Evolutionary conservation across 1,284 basidiomycete genomes (phyloP), one percentile per base, ranked within the genome.

Genomic region (Omphalotus olearius): DNA sequence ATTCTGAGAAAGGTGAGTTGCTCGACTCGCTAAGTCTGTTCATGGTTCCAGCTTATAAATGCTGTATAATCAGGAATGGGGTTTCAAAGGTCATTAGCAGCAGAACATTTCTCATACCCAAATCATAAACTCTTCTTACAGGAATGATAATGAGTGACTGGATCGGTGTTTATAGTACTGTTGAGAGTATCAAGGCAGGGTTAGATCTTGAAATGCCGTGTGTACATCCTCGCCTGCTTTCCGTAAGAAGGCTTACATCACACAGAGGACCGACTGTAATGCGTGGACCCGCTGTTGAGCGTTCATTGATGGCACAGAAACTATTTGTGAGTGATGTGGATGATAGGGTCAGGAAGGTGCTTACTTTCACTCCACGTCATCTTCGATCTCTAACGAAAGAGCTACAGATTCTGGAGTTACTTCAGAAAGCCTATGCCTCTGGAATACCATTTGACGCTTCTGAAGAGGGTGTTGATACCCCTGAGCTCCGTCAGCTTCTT

Each of bases 161-260:
- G 78, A 69, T 62, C 47, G 79, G 80, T 1, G 72, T 74, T 1
- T 80, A 80, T 60, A 75, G 71, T 43, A 74, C 74, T 6, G 63
- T 68, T 2, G 72, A 72, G 49, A 73, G 75, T 45, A 71, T 82
- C 56, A 76, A 77, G 53, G 80, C 82, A 3, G 76, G 78, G 0
- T 60, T 84, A 5, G 80, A 83, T 60, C 67, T 83, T 14, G 82
- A 83, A 59, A 79, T 82, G 75, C 76, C 75, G 65, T 70, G 58
- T 45, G 66, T 62, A 33, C 13, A 17, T 38, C 9, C 13, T 20
- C 18, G 3, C 3, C 5, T 37, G 35, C 30, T 25, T 13, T 16
- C 13, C 20, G n/a, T 2, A 42, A 16, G n/a, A 38, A 38, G 23
- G 38, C 9, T 14, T 6, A 14, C 6, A 44, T 3, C 51, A 55